Conservation (phyloP, 257 asterid genomes). For the Lavandula angustifolia region DNA sequence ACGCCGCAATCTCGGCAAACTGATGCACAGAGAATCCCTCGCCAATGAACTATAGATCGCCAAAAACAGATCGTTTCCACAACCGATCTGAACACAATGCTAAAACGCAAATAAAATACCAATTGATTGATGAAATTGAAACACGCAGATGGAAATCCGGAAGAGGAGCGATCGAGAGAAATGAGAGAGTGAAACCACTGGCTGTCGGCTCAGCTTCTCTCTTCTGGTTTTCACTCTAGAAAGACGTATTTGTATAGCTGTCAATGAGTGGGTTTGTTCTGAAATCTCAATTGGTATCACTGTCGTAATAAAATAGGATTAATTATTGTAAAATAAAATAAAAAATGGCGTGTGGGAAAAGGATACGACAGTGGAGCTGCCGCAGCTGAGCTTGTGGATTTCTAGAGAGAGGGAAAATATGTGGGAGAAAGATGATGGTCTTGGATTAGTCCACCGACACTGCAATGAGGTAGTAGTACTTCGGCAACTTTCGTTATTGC, state of each 20-base stretch:
- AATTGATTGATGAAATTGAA: constrained; percentile 20
- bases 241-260: constrained; percentile 41
- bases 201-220: constrained; percentile 35
- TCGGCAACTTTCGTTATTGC: background rate
- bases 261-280: constrained; percentile 32
- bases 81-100: constrained; percentile 33
- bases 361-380: constrained; percentile 60
- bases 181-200: constrained; percentile 31
- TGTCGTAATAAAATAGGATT: background rate
- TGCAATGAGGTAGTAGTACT: constrained; percentile 24
- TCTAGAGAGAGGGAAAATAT: constrained; percentile 34
- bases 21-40: background rate
- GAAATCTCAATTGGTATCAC: constrained; percentile 23
- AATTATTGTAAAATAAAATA: background rate
- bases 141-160: constrained; percentile 30
- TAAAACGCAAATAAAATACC: background rate
- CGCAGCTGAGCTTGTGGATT: background rate
- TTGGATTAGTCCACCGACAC: constrained; percentile 38
- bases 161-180: constrained; percentile 20
- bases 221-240: constrained; percentile 13
- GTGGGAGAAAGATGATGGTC: constrained; percentile 13
- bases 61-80: constrained; percentile 26
- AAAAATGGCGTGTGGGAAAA: constrained; percentile 45
- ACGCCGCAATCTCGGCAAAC: background rate
- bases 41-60: constrained; percentile 1